Percentiles rank a stretch among this genome's conserved stretches.
These are phyloP conservation scores for Monotropa hypopitys DNA, from an alignment of 179 eudicot species.

Conservation along the genomic window DNA sequence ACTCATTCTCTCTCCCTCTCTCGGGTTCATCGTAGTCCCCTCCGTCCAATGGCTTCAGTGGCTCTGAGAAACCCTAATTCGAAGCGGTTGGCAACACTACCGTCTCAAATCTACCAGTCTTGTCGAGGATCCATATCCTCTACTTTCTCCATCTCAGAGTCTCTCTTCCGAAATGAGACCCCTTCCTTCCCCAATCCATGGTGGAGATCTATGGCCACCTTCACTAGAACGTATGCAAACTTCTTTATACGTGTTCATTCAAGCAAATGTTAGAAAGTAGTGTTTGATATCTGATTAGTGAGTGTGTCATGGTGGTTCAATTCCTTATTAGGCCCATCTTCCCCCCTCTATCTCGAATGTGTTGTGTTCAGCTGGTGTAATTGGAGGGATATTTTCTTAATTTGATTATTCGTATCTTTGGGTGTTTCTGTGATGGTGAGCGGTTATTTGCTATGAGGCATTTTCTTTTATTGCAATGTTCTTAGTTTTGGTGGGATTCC, in stretches of 20 bases:
- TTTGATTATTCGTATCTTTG: not conserved
- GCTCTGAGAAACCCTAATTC: constrained; percentile 49
- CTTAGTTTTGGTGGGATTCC: not conserved
- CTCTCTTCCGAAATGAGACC: constrained; percentile 24
- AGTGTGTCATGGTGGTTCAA: not conserved
- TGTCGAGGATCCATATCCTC: constrained; percentile 31
- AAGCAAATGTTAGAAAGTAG: not conserved
- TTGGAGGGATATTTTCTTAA: not conserved
- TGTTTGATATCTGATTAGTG: not conserved
- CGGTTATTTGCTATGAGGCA: not conserved
- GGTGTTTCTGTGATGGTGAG: not conserved
- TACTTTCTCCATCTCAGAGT: constrained; percentile 29
- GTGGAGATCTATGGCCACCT: constrained; percentile 94
- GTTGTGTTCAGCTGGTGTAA: not conserved
- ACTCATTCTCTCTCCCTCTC: not conserved
- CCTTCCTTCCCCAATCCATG: constrained; percentile 17
- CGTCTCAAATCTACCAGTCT: constrained; percentile 41
- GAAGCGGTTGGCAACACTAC: constrained; percentile 34
- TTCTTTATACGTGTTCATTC: not conserved
- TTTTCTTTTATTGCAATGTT: not conserved
- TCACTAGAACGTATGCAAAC: constrained; percentile 60
- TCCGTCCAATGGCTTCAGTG: constrained; percentile 57
- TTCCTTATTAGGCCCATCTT: not conserved
- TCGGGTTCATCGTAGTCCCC: not conserved
- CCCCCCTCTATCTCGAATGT: not conserved